phyloP scores from a whole-genome alignment of 306 rosid genomes.

The Cucumis hystrix region DNA sequence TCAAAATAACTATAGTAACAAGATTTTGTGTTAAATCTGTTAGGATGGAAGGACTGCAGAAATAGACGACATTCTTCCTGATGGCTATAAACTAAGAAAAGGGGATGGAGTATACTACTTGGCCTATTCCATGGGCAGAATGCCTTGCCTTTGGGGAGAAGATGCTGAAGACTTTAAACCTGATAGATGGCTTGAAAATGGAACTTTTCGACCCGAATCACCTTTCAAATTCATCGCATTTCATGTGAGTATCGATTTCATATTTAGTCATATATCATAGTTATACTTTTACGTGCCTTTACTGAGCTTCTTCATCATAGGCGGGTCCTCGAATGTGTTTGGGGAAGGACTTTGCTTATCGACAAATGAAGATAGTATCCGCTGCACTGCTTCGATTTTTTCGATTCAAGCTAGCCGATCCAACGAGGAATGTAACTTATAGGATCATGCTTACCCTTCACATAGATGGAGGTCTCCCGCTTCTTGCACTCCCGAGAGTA shows the following conservation, averaged over 20 bases:
- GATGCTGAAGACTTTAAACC: conserved; percentile 53
- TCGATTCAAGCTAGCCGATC: conserved; percentile 40
- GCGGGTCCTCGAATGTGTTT: conserved; percentile 63
- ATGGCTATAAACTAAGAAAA: conserved; percentile 42
- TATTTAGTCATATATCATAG: neutral
- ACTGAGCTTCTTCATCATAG: conserved; percentile 19
- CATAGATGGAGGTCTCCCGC: conserved; percentile 50
- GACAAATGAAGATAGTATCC: conserved; percentile 65
- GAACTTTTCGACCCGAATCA: conserved; percentile 42
- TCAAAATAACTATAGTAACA: neutral
- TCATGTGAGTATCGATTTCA: conserved; percentile 33
- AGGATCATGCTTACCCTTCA: conserved; percentile 71
- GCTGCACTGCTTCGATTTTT: conserved; percentile 44
- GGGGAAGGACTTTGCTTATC: conserved; percentile 67
- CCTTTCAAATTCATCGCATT: conserved; percentile 74
- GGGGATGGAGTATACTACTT: conserved; percentile 56
- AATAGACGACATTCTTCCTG: conserved; percentile 46
- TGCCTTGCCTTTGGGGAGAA: conserved; percentile 62
- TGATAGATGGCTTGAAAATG: conserved; percentile 60
- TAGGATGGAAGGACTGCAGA: conserved; percentile 58
- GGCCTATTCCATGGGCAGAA: conserved; percentile 66
- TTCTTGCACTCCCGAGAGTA: conserved; percentile 34
- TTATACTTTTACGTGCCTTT: neutral
- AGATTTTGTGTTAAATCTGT: neutral
- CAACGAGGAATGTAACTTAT: conserved; percentile 24